Evolutionary conservation across 83 land plant species (phyloP).

Genomic region (Picea engelmannii): DNA sequence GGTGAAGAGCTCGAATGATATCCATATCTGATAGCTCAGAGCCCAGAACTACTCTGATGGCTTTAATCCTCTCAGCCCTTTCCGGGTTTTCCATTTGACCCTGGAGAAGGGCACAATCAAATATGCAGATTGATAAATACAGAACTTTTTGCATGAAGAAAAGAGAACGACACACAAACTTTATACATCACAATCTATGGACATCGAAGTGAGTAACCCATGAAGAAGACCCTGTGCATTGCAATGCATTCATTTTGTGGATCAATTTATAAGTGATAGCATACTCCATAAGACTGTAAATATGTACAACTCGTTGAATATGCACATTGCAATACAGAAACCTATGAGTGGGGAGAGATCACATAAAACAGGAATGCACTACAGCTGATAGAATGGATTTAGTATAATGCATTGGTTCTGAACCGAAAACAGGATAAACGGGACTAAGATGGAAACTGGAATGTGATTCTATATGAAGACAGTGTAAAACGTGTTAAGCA

Average conservation of each 20-base stretch:
- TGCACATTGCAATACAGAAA: not conserved
- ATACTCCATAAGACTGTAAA: not conserved
- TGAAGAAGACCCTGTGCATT: not conserved
- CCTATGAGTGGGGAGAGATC: not conserved
- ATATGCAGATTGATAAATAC: not conserved
- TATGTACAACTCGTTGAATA: not conserved
- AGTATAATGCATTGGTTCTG: too few species aligned
- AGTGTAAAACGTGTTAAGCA: too few species aligned
- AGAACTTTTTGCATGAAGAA: not conserved
- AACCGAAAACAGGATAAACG: too few species aligned
- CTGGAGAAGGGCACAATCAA: not conserved
- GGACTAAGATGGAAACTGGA: too few species aligned
- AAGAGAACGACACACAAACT: not conserved
- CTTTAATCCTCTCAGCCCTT: conserved; percentile 23
- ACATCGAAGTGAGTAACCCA: not conserved
- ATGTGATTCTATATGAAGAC: too few species aligned
- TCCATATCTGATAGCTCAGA: conserved; percentile 23
- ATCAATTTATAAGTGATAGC: not conserved
- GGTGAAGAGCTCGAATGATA: conserved; percentile 35
- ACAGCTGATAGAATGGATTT: too few species aligned
- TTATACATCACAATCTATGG: not conserved
- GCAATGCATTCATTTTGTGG: not conserved
- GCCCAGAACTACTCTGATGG: conserved; percentile 29
- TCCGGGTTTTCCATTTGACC: not conserved
- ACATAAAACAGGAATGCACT: not conserved